These are phyloP conservation scores for Wickerhamiella sorbophila DNA, from an alignment of 805 yeast species.

Conservation along the genomic window DNA sequence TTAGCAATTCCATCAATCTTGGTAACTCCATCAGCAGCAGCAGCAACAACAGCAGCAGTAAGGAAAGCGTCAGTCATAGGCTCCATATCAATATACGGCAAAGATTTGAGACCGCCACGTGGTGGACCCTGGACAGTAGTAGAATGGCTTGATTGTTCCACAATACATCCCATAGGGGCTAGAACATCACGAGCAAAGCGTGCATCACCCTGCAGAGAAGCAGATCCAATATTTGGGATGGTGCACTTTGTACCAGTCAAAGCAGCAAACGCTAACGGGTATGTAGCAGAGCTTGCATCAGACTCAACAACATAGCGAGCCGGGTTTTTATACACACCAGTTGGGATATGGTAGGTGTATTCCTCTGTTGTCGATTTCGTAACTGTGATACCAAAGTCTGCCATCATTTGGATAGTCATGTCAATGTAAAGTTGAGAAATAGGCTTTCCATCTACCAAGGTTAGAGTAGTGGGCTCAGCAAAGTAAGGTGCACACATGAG, in stretches of 20 bases:
- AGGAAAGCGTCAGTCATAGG: constrained; percentile 99
- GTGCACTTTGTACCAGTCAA: constrained; percentile 86
- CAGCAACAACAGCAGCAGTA: constrained; percentile 94
- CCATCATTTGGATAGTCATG: constrained; percentile 96
- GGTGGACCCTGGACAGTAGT: constrained; percentile 91
- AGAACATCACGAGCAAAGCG: constrained; percentile 88
- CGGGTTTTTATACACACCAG: constrained; percentile 69
- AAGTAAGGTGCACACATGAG: constrained; percentile 98
- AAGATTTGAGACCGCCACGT: constrained; percentile 48
- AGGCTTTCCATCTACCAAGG: constrained; percentile 92
- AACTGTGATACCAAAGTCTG: constrained; percentile 70
- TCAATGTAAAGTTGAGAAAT: constrained; percentile 90
- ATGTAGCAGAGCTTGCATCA: constrained; percentile 96
- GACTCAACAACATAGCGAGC: constrained; percentile 79
- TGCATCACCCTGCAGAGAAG: constrained; percentile 94
- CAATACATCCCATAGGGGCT: constrained; percentile 88
- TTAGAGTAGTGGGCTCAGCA: constrained; percentile 65
- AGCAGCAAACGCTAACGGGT: constrained; percentile 95
- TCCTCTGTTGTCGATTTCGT: constrained; percentile 52
- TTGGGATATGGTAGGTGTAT: constrained; percentile 82
- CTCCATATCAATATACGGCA: constrained; percentile 84
- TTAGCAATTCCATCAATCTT: constrained; percentile 91
- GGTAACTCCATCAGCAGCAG: constrained; percentile 65
- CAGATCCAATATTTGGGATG: constrained; percentile 83
- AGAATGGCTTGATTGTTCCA: constrained; percentile 64